A percentile compares a stretch with the other conserved stretches of the same genome.
Conservation (phyloP, 169 alveolate species). For the Plasmodium fragile region DNA sequence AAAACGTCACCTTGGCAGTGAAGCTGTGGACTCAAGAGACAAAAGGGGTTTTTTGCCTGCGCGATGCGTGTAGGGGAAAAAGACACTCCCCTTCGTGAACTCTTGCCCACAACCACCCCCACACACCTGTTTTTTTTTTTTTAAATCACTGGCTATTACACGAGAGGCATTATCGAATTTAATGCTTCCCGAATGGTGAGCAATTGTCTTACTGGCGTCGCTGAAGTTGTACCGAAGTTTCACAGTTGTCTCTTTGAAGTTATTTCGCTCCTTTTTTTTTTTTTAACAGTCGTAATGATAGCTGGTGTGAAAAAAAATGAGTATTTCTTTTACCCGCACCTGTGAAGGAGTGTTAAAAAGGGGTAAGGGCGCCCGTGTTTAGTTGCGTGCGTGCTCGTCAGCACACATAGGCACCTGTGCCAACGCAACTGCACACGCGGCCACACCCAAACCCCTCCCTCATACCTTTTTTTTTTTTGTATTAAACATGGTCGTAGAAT, state of each 20-base stretch:
- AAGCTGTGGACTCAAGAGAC: neutral
- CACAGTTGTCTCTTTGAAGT: neutral
- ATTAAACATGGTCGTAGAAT: slow-evolving; percentile 1
- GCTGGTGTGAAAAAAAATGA: slow-evolving; percentile 34
- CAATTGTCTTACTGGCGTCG: neutral
- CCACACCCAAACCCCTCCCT: neutral
- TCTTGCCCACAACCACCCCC: neutral
- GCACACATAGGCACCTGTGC: neutral
- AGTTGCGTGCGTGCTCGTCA: neutral
- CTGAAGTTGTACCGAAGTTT: neutral
- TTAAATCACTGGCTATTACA: neutral
- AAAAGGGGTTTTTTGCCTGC: neutral
- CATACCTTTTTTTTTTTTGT: slow-evolving; percentile 52
- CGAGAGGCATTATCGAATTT: slow-evolving; percentile 71
- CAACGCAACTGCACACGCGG: neutral
- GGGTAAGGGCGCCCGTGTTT: neutral
- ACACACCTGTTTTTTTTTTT: neutral
- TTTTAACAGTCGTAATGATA: slow-evolving; percentile 33
- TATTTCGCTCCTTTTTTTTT: neutral
- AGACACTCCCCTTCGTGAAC: neutral
- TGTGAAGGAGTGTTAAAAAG: neutral
- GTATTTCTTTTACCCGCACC: slow-evolving; percentile 34
- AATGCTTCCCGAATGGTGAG: neutral
- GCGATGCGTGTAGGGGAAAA: neutral
- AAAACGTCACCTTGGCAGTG: neutral